Evolutionary conservation across 768 basidiomycete species (phyloP).

Genomic region (Psilocybe tampanensis): DNA sequence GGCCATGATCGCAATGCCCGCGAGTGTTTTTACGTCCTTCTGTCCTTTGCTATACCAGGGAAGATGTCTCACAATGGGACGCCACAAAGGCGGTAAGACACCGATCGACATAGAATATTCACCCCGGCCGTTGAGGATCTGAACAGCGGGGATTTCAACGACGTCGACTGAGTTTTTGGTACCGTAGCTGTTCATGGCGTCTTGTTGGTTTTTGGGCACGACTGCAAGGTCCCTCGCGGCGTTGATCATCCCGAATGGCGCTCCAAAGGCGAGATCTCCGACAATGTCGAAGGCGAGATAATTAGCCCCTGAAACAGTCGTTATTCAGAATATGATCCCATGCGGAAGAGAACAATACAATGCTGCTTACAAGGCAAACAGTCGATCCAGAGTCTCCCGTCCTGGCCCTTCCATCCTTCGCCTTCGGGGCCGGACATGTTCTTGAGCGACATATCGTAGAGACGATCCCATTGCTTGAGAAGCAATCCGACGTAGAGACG

Average conservation of each 20-base stretch:
- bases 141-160: slow-evolving; percentile 72
- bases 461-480: slow-evolving; percentile 74
- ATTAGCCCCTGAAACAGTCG: slow-evolving; percentile 44
- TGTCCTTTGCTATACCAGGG: slow-evolving; percentile 80
- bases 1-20: slow-evolving; percentile 78
- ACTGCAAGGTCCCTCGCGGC: slow-evolving; percentile 73
- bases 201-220: slow-evolving; percentile 58
- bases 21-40: slow-evolving; percentile 68
- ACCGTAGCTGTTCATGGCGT: slow-evolving; percentile 60
- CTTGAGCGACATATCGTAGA: slow-evolving; percentile 57
- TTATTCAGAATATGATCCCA: not conserved
- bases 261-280: slow-evolving; percentile 85
- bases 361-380: slow-evolving; percentile 64
- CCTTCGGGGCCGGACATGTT: slow-evolving; percentile 61
- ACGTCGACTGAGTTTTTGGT: slow-evolving; percentile 46
- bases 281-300: slow-evolving; percentile 72
- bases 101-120: slow-evolving; percentile 88
- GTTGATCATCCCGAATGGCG: slow-evolving; percentile 86
- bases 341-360: not conserved
- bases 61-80: slow-evolving; percentile 61
- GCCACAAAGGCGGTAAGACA: slow-evolving; percentile 70
- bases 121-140: slow-evolving; percentile 87
- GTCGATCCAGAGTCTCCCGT: slow-evolving; percentile 74
- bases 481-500: slow-evolving; percentile 59
- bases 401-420: slow-evolving; percentile 63